phyloP scores from a whole-genome alignment of 768 basidiomycete species.

The Astraeus odoratus region DNA sequence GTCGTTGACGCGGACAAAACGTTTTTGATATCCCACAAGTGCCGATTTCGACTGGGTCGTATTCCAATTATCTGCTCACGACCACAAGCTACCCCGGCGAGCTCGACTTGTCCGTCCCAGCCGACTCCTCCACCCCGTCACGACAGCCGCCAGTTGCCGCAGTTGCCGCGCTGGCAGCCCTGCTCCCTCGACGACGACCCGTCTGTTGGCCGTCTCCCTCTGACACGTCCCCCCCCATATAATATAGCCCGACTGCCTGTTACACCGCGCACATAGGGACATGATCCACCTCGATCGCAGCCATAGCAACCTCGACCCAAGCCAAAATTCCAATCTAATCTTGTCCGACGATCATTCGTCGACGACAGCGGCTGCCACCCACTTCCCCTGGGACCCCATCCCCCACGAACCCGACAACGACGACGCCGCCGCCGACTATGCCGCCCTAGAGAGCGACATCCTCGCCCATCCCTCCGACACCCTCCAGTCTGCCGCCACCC shows the following conservation, averaged over 20 bases:
- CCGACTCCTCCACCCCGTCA: too few relatives aligned
- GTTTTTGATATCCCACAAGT: conserved; percentile 27
- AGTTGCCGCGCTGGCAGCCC: too few relatives aligned
- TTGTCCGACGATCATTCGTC: conserved; percentile 29
- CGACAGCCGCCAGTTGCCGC: too few relatives aligned
- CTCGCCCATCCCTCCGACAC: conserved; percentile 14
- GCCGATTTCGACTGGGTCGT: conserved; percentile 24
- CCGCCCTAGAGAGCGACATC: conserved; percentile 11
- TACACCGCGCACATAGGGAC: conserved; percentile 8
- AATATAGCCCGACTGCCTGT: conserved; percentile 1
- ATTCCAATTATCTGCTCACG: conserved; percentile 22
- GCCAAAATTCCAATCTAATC: conserved; percentile 37
- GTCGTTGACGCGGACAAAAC: conserved; percentile 13
- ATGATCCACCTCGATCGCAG: conserved; percentile 54
- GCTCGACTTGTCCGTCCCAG: too few relatives aligned
- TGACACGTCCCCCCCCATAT: not conserved
- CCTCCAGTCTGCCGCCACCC: conserved; percentile 7
- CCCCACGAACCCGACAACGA: conserved; percentile 15
- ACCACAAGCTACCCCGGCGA: conserved; percentile 7
- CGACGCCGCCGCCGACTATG: conserved; percentile 23
- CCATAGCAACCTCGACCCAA: conserved; percentile 33
- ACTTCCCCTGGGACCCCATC: conserved; percentile 30
- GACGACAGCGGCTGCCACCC: conserved; percentile 11
- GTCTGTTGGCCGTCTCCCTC: not conserved
- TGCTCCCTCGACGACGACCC: not conserved